Conservation (phyloP, 176 grass and related monocot genomes). For the Ananas comosus region DNA sequence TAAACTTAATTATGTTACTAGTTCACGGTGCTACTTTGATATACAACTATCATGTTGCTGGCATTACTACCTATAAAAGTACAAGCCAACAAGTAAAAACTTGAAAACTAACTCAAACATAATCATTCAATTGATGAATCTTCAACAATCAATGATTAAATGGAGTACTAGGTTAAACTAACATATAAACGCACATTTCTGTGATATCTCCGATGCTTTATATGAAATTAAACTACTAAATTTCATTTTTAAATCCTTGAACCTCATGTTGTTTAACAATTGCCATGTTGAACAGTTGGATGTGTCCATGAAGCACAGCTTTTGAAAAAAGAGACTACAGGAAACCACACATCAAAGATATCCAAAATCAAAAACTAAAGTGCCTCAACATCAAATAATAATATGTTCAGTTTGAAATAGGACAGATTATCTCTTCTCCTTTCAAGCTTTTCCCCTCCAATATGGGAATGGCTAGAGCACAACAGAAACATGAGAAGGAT, state of each 20-base stretch:
- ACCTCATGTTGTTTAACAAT: not conserved
- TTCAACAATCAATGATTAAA: not conserved
- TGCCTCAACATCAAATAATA: not conserved
- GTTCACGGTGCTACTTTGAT: no score
- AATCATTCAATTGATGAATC: not conserved
- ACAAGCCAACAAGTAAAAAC: not conserved
- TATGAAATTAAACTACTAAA: not conserved
- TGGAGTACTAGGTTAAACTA: not conserved
- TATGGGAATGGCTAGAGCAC: no score
- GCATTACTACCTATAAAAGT: not conserved
- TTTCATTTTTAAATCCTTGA: not conserved
- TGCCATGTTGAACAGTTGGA: not conserved
- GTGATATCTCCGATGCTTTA: no score
- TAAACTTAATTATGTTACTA: no score
- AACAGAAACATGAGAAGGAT: no score
- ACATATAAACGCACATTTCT: not conserved
- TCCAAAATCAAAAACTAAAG: not conserved
- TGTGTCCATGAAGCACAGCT: not conserved
- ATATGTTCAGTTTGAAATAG: not conserved
- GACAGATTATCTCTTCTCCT: no score
- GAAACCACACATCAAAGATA: not conserved
- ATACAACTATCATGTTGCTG: not conserved
- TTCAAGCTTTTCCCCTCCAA: no score
- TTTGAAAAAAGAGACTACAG: not conserved
- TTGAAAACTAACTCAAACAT: not conserved